Evolutionary conservation across 2,329 filamentous ascomycete species (phyloP).

Genomic region (Penicillium brevicompactum): DNA sequence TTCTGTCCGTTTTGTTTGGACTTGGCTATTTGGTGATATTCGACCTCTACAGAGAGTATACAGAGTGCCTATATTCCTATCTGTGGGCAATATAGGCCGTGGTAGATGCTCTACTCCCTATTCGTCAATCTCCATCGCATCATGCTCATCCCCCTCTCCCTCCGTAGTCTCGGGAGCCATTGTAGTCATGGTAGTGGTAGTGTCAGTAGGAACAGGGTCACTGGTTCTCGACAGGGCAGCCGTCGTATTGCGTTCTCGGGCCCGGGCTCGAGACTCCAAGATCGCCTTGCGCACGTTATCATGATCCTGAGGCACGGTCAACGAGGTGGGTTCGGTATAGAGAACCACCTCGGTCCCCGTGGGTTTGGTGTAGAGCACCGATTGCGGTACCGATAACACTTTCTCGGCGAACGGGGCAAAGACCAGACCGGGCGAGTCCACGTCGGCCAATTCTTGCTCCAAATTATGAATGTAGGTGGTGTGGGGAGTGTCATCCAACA

Average conservation of each 20-base stretch:
- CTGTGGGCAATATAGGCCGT: too few relatives aligned
- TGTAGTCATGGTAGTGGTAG: not conserved
- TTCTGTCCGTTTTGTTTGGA: not conserved
- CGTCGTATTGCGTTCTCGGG: not conserved
- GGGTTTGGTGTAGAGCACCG: conserved; percentile 60
- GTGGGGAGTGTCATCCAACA: conserved; percentile 81
- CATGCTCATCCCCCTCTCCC: conserved; percentile 11
- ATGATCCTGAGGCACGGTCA: conserved; percentile 73
- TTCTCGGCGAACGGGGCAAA: conserved; percentile 85
- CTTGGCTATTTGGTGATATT: not conserved
- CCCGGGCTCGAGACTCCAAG: conserved; percentile 69
- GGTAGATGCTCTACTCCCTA: not conserved
- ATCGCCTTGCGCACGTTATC: conserved; percentile 80
- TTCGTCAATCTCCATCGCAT: conserved; percentile 35
- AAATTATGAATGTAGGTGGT: conserved; percentile 90
- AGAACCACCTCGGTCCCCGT: conserved; percentile 73
- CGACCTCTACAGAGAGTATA: too few relatives aligned
- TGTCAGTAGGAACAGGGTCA: not conserved
- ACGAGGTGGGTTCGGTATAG: conserved; percentile 75
- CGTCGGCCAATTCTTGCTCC: conserved; percentile 78
- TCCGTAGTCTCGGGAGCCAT: not conserved
- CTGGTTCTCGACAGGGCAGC: not conserved
- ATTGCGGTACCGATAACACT: conserved; percentile 69
- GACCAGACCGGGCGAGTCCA: conserved; percentile 65
- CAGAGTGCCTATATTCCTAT: too few relatives aligned